Evolutionary conservation across 768 basidiomycete species (phyloP).

Genomic region (Kwoniella sp.): DNA sequence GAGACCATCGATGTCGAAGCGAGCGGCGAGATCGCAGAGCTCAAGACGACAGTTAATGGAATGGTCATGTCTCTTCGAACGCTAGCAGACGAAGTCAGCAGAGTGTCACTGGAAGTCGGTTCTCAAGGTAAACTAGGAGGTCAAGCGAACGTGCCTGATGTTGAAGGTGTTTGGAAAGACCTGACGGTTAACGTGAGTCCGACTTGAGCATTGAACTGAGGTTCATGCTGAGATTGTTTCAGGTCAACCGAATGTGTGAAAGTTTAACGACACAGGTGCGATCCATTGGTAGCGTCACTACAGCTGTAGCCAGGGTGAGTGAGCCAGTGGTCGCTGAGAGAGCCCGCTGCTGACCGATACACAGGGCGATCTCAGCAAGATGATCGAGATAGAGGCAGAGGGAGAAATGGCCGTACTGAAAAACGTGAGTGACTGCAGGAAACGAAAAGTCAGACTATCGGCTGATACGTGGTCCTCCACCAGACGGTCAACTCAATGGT

Average conservation of each 20-base stretch:
- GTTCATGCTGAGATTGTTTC: slow-evolving; percentile 4
- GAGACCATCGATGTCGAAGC: slow-evolving; percentile 87
- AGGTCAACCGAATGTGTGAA: slow-evolving; percentile 52
- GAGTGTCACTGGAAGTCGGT: slow-evolving; percentile 59
- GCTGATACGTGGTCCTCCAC: background rate
- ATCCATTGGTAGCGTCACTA: slow-evolving; percentile 51
- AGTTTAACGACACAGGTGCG: slow-evolving; percentile 54
- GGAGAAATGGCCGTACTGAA: slow-evolving; percentile 70
- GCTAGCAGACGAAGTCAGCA: slow-evolving; percentile 86
- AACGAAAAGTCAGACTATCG: background rate
- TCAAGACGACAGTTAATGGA: slow-evolving; percentile 84
- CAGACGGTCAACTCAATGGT: slow-evolving; percentile 51
- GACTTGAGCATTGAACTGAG: slow-evolving; percentile 2
- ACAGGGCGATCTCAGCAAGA: slow-evolving; percentile 53
- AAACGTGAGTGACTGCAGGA: slow-evolving; percentile 39
- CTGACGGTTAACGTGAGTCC: slow-evolving; percentile 48
- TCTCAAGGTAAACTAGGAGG: slow-evolving; percentile 75
- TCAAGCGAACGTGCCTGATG: slow-evolving; percentile 84
- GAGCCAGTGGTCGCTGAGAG: background rate
- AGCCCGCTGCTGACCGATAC: background rate
- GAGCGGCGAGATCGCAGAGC: slow-evolving; percentile 85
- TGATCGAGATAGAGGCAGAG: slow-evolving; percentile 83
- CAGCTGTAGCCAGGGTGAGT: slow-evolving; percentile 50
- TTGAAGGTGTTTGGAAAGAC: slow-evolving; percentile 87
- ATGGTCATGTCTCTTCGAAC: slow-evolving; percentile 84